Conservation (phyloP, 345 rosid species). For the Aquilaria yunnanensis region DNA sequence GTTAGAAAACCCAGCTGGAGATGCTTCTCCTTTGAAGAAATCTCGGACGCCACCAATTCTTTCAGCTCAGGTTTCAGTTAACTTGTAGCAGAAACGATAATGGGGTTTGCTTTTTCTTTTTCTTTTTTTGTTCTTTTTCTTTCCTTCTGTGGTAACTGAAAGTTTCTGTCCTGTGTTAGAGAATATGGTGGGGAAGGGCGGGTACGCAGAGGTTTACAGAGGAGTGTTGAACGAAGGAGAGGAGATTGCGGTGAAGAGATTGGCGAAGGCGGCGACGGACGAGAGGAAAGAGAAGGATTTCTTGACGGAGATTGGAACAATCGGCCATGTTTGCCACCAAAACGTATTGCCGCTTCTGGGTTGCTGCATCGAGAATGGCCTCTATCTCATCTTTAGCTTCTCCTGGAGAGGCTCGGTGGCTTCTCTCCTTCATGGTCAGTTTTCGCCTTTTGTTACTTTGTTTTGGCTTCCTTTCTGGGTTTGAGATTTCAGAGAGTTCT, state of each 20-base stretch:
- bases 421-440: constrained; percentile 80
- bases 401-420: constrained; percentile 90
- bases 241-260: constrained; percentile 80
- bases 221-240: constrained; percentile 48
- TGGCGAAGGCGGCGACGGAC: constrained; percentile 58
- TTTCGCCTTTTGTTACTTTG: background rate
- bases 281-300: constrained; percentile 93
- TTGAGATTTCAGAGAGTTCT: constrained; percentile 5
- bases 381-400: constrained; percentile 75
- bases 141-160: background rate
- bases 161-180: constrained; percentile 23
- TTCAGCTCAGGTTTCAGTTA: constrained; percentile 52
- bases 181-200: constrained; percentile 85
- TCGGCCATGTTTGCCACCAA: constrained; percentile 83
- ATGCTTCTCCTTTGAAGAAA: constrained; percentile 88
- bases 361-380: constrained; percentile 88
- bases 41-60: constrained; percentile 60
- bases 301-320: constrained; percentile 87
- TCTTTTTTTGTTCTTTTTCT: too few species aligned
- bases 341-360: constrained; percentile 77
- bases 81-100: background rate
- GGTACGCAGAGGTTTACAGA: constrained; percentile 87
- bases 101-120: background rate
- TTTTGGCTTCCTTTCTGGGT: constrained; percentile 4
- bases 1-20: constrained; percentile 72